These are phyloP conservation scores for Ophiocordyceps camponoti-rufipedis DNA, from an alignment of 2,329 filamentous ascomycete genomes.

Conservation along the genomic window DNA sequence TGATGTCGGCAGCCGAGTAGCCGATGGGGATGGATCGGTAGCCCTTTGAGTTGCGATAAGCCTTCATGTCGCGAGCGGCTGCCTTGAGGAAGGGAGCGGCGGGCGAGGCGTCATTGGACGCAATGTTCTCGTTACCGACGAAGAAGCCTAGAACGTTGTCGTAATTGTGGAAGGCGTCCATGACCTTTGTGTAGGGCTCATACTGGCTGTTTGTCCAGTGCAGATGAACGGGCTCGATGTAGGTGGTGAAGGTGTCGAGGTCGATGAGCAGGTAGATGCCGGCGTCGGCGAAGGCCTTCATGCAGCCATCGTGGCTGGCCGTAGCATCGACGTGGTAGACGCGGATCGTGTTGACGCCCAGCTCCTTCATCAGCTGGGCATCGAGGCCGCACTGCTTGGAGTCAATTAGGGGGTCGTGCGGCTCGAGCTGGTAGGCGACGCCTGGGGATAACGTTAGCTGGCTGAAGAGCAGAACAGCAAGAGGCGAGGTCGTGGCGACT, in stretches of 20 bases:
- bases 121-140: slow-evolving; percentile 77
- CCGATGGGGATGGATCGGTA: slow-evolving; percentile 73
- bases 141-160: slow-evolving; percentile 74
- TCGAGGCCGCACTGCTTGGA: slow-evolving; percentile 61
- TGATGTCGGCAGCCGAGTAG: slow-evolving; percentile 76
- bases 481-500: background rate
- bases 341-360: slow-evolving; percentile 71
- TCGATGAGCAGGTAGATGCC: slow-evolving; percentile 78
- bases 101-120: slow-evolving; percentile 33
- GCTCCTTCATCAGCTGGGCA: slow-evolving; percentile 55
- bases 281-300: slow-evolving; percentile 59
- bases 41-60: slow-evolving; percentile 54
- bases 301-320: slow-evolving; percentile 59
- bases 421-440: slow-evolving; percentile 49
- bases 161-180: slow-evolving; percentile 61
- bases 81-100: slow-evolving; percentile 74
- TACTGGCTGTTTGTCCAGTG: slow-evolving; percentile 59
- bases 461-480: background rate
- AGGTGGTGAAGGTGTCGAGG: slow-evolving; percentile 56
- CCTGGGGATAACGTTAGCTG: slow-evolving; percentile 24
- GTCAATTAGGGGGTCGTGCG: slow-evolving; percentile 58
- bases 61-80: slow-evolving; percentile 65
- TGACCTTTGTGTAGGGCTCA: slow-evolving; percentile 47
- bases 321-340: slow-evolving; percentile 71
- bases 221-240: slow-evolving; percentile 45